Conservation (phyloP, 495 filamentous ascomycete species). For the Hyaloscypha bicolor region DNA sequence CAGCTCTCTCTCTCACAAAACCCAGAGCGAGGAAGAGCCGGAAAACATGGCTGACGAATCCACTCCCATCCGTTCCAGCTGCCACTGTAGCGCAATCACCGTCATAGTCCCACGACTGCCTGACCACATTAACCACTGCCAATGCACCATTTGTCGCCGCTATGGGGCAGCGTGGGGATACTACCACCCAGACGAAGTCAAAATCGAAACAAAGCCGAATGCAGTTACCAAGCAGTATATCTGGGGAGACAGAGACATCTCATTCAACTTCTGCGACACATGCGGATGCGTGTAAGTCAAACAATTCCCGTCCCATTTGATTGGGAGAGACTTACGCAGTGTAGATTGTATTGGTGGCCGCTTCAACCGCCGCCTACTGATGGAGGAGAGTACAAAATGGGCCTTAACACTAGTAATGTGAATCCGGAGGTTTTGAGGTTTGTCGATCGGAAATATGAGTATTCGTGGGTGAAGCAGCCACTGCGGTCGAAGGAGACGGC, state of each 20-base stretch:
- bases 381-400: slow-evolving; percentile 27
- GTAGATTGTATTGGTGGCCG: slow-evolving; percentile 28
- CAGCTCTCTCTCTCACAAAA: slow-evolving; percentile 14
- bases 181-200: slow-evolving; percentile 37
- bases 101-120: slow-evolving; percentile 35
- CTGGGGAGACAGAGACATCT: slow-evolving; percentile 25
- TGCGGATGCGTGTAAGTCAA: slow-evolving; percentile 30
- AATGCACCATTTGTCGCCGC: slow-evolving; percentile 39
- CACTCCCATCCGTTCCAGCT: slow-evolving; percentile 32
- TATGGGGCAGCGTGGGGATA: slow-evolving; percentile 41
- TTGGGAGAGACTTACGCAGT: slow-evolving; percentile 25
- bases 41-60: slow-evolving; percentile 26
- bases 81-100: slow-evolving; percentile 40
- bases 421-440: slow-evolving; percentile 26
- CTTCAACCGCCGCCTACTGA: slow-evolving; percentile 24
- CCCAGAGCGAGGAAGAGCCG: slow-evolving; percentile 15
- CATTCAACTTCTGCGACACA: slow-evolving; percentile 29
- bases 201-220: slow-evolving; percentile 30
- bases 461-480: slow-evolving; percentile 19
- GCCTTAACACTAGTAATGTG: slow-evolving; percentile 25
- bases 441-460: slow-evolving; percentile 29
- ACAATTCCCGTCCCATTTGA: slow-evolving; percentile 23
- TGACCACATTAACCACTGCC: slow-evolving; percentile 38
- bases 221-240: slow-evolving; percentile 29
- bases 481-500: slow-evolving; percentile 28